Evolutionary conservation across 495 filamentous ascomycete species (phyloP).

Genomic region (Parathielavia hyrcaniae): DNA sequence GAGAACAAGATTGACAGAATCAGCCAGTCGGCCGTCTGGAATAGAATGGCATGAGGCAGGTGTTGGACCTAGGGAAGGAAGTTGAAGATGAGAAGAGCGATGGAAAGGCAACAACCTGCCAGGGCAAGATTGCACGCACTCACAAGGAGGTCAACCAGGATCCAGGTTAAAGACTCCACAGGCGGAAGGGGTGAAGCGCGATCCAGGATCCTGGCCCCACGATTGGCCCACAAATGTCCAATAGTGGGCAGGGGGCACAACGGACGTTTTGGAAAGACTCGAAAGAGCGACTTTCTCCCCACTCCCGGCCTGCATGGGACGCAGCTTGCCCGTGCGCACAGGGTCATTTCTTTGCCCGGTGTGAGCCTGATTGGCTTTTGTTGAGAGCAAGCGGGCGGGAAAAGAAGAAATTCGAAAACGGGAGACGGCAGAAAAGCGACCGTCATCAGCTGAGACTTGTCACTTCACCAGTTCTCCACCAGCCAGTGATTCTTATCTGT

Average conservation of each 20-base stretch:
- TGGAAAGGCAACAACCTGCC: conserved; percentile 9
- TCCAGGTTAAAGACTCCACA: conserved; percentile 10
- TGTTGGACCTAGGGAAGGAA: conserved; percentile 30
- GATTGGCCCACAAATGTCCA: conserved; percentile 21
- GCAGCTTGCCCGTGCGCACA: conserved; percentile 19
- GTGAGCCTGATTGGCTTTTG: background rate
- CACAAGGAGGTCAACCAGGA: conserved; percentile 18
- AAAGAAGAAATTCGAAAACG: conserved; percentile 28
- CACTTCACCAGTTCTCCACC: too few species aligned
- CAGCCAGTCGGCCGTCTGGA: background rate
- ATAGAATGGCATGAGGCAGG: conserved; percentile 13
- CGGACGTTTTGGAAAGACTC: conserved; percentile 2
- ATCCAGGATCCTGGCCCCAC: conserved; percentile 18
- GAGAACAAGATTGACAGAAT: background rate
- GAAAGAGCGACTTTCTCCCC: conserved; percentile 1
- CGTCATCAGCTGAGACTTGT: too few species aligned
- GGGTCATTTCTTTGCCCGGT: conserved; percentile 2
- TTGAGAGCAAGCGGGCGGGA: conserved; percentile 7
- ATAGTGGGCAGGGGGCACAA: conserved; percentile 16
- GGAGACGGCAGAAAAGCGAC: conserved; percentile 14
- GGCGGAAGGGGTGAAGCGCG: conserved; percentile 20
- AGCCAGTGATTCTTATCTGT: too few species aligned
- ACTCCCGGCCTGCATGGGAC: conserved; percentile 14
- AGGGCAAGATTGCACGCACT: conserved; percentile 25
- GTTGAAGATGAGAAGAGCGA: background rate